phyloP scores from a whole-genome alignment of 139 green algal species.

The Pycnococcus provasolii region DNA sequence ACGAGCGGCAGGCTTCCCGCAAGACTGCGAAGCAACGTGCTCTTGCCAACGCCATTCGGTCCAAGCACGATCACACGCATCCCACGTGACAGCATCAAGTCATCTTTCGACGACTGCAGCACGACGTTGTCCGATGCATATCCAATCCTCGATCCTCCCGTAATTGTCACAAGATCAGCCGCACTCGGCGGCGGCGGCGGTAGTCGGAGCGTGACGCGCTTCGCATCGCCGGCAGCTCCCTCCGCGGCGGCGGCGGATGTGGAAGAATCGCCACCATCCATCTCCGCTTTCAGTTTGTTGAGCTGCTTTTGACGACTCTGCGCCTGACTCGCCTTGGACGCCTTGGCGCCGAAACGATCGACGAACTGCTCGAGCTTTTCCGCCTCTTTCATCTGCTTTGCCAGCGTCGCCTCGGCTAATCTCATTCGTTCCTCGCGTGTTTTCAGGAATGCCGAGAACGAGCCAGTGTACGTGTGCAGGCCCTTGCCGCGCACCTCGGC shows the following conservation, averaged over 20 bases:
- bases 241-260: not conserved
- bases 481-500: conserved; percentile 40
- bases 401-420: conserved; percentile 24
- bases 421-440: conserved; percentile 43
- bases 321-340: conserved; percentile 49
- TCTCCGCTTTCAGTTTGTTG: conserved; percentile 45
- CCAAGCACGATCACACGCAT: conserved; percentile 49
- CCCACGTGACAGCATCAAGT: too few relatives aligned
- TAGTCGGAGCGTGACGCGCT: not conserved
- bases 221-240: conserved; percentile 6
- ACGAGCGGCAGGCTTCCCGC: conserved; percentile 34
- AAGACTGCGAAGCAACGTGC: conserved; percentile 38
- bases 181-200: not conserved
- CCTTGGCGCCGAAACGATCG: conserved; percentile 57
- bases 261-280: not conserved
- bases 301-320: conserved; percentile 49
- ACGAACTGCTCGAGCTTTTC: conserved; percentile 56
- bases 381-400: conserved; percentile 41
- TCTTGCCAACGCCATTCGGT: conserved; percentile 54
- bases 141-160: too few relatives aligned
- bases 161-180: not conserved
- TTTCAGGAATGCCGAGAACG: conserved; percentile 50
- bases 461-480: conserved; percentile 52
- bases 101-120: not conserved
- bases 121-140: not conserved